These are phyloP conservation scores for Pseudocercospora fuligena DNA, from an alignment of 2,329 filamentous ascomycete species.

Conservation along the genomic window DNA sequence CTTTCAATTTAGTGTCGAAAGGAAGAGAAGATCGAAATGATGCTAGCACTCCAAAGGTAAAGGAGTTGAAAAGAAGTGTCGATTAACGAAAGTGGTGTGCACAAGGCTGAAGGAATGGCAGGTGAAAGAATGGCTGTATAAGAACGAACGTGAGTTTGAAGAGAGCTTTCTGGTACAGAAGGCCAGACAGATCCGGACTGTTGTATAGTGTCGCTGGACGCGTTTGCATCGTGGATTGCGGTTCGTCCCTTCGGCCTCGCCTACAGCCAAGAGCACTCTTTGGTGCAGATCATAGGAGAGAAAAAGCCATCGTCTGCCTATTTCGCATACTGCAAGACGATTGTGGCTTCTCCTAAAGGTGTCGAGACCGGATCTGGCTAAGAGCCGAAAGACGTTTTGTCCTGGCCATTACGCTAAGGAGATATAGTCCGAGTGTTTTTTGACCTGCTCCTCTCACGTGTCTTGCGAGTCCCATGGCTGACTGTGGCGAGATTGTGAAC, in stretches of 20 bases:
- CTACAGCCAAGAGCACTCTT: constrained; percentile 5
- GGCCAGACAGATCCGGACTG: constrained; percentile 10
- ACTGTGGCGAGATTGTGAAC: not conserved
- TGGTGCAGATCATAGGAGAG: constrained; percentile 12
- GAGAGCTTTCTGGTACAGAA: not conserved
- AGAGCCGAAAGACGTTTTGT: not conserved
- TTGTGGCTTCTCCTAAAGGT: constrained; percentile 17
- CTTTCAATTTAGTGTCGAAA: constrained; percentile 1
- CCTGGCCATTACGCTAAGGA: not conserved
- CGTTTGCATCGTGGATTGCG: constrained; percentile 3
- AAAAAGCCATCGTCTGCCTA: constrained; percentile 15
- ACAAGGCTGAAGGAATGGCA: constrained; percentile 12
- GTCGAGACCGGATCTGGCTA: constrained; percentile 2
- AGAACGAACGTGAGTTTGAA: constrained; percentile 1
- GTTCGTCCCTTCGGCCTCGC: constrained; percentile 16
- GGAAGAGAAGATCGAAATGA: constrained; percentile 8
- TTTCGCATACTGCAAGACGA: constrained; percentile 16
- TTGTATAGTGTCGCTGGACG: constrained; percentile 7
- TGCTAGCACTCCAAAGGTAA: not conserved
- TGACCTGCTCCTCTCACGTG: not conserved
- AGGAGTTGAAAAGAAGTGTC: not conserved
- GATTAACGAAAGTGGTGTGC: constrained; percentile 4
- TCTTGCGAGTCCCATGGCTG: constrained; percentile 5
- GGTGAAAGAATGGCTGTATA: constrained; percentile 13
- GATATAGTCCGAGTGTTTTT: not conserved